phyloP scores from a whole-genome alignment of 768 basidiomycete species.

The Mycena galericulata region DNA sequence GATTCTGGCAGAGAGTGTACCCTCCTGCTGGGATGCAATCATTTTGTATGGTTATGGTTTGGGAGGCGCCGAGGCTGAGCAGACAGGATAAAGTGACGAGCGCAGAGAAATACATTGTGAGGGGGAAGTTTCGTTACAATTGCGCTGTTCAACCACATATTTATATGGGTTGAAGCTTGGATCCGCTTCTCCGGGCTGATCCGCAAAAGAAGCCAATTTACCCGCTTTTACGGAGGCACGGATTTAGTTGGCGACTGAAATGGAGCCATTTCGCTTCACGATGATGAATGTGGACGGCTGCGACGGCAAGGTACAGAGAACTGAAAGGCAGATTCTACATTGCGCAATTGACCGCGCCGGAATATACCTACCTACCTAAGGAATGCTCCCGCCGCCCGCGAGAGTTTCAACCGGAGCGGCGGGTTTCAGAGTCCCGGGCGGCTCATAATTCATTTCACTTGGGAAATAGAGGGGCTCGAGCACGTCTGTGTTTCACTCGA shows the following conservation, averaged over 20 bases:
- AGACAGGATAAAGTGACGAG: slow-evolving; percentile 6
- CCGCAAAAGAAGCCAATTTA: slow-evolving; percentile 21
- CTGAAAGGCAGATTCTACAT: too few relatives aligned
- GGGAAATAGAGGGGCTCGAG: too few relatives aligned
- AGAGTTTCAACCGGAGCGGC: too few relatives aligned
- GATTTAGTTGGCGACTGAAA: not conserved
- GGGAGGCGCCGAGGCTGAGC: slow-evolving; percentile 39
- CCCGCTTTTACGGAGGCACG: slow-evolving; percentile 4
- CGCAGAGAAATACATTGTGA: slow-evolving; percentile 23
- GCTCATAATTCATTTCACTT: too few relatives aligned
- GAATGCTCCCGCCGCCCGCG: too few relatives aligned
- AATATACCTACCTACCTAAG: too few relatives aligned
- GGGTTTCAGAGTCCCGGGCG: too few relatives aligned
- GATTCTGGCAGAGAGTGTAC: slow-evolving; percentile 68
- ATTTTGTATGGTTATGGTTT: slow-evolving; percentile 58
- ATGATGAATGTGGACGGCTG: too few relatives aligned
- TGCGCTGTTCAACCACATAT: not conserved
- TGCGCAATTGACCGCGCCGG: too few relatives aligned
- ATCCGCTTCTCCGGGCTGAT: not conserved
- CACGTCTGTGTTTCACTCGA: too few relatives aligned
- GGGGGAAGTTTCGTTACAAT: not conserved
- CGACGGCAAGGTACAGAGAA: too few relatives aligned
- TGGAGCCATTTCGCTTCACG: too few relatives aligned
- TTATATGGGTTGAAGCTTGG: slow-evolving; percentile 9
- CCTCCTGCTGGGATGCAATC: slow-evolving; percentile 59